Percentiles rank a stretch among this genome's conserved stretches.
phyloP scores from a whole-genome alignment of 2,329 filamentous ascomycete species.

The Phialophora expanda region DNA sequence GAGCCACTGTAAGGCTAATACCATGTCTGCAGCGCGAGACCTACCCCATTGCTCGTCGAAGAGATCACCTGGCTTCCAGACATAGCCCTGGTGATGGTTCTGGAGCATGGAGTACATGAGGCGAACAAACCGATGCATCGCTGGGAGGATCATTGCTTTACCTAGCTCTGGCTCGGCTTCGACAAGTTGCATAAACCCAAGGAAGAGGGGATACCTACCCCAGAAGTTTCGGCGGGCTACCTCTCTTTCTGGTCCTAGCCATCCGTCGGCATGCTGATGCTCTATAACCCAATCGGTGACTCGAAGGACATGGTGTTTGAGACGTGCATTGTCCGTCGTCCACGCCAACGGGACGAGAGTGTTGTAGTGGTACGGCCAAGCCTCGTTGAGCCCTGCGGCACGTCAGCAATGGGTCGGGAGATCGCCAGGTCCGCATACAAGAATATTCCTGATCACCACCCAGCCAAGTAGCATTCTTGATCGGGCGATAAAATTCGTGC shows the following conservation, averaged over 20 bases:
- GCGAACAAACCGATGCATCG: conserved; percentile 57
- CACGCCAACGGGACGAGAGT: conserved; percentile 63
- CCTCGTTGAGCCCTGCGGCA: conserved; percentile 55
- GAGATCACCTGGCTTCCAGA: conserved; percentile 52
- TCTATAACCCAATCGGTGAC: conserved; percentile 57
- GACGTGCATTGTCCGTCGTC: conserved; percentile 52
- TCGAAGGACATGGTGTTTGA: conserved; percentile 57
- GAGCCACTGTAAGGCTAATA: conserved; percentile 56
- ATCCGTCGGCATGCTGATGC: conserved; percentile 59
- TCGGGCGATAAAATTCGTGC: conserved; percentile 62
- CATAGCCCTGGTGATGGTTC: conserved; percentile 58
- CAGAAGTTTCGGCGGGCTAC: conserved; percentile 56
- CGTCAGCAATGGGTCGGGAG: background rate
- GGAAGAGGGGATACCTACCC: conserved; percentile 58
- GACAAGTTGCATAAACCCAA: conserved; percentile 56
- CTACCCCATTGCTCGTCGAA: conserved; percentile 52
- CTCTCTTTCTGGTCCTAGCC: conserved; percentile 61
- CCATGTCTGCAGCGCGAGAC: conserved; percentile 52
- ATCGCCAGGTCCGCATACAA: conserved; percentile 22
- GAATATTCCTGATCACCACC: conserved; percentile 60
- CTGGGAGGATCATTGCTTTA: conserved; percentile 52
- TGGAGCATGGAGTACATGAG: conserved; percentile 62
- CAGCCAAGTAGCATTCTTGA: conserved; percentile 58
- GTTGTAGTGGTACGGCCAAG: conserved; percentile 65
- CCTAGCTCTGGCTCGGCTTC: conserved; percentile 58